These are phyloP conservation scores for Chiua virens DNA, from an alignment of 768 basidiomycete species.

Conservation along the genomic window DNA sequence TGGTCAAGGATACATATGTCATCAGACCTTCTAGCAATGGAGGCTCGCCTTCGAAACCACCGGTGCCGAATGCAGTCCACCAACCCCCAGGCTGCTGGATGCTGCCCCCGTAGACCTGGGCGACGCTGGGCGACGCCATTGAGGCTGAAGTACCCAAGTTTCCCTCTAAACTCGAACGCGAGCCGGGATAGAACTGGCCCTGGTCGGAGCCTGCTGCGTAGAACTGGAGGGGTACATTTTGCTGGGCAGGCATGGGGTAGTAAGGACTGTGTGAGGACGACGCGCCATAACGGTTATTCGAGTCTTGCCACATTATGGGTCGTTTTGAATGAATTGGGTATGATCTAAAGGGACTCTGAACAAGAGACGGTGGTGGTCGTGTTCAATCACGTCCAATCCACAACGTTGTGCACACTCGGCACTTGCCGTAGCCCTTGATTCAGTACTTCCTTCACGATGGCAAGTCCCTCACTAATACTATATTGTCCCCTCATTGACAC, in stretches of 20 bases:
- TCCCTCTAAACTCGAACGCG: constrained; percentile 77
- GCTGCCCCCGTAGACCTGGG: constrained; percentile 62
- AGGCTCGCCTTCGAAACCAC: constrained; percentile 93
- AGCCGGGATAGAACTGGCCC: constrained; percentile 63
- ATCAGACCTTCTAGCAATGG: constrained; percentile 87
- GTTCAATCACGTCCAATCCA: not conserved
- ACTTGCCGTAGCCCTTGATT: constrained; percentile 22
- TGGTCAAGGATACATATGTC: not conserved
- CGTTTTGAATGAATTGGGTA: too few species aligned
- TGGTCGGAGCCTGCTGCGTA: constrained; percentile 64
- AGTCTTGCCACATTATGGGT: constrained; percentile 73
- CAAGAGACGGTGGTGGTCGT: constrained; percentile 12
- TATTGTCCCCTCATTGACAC: constrained; percentile 11
- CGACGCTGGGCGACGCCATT: constrained; percentile 45
- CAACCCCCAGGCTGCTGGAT: constrained; percentile 76
- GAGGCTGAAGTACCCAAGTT: constrained; percentile 57
- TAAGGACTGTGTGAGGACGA: constrained; percentile 60
- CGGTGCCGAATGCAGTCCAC: constrained; percentile 97
- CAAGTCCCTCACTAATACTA: constrained; percentile 9
- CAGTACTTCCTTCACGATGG: constrained; percentile 21
- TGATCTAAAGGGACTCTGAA: not conserved
- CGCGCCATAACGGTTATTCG: constrained; percentile 53
- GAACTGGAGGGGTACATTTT: constrained; percentile 70
- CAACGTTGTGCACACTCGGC: constrained; percentile 17
- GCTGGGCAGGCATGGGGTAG: constrained; percentile 47